Conservation (phyloP, 176 grass and related monocot species). For the Neostapfia colusana region DNA sequence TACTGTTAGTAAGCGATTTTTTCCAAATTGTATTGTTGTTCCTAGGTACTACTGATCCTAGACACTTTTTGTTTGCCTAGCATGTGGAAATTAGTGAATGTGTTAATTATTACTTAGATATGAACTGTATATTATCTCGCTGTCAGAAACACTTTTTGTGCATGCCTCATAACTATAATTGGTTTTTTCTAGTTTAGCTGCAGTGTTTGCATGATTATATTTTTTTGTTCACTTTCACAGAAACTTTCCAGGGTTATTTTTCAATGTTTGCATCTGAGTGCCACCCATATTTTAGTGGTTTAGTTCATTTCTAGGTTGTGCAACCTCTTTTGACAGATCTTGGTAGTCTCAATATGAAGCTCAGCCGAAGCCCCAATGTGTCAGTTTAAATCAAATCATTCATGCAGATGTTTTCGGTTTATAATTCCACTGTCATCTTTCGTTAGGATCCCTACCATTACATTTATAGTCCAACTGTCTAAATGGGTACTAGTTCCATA, state of each 20-base stretch:
- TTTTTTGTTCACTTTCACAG: background rate
- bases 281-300: background rate
- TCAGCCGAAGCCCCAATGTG: background rate
- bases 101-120: background rate
- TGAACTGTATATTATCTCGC: background rate
- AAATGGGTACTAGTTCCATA: background rate
- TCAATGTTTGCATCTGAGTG: background rate
- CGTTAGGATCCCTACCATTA: background rate
- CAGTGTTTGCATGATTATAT: background rate
- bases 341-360: too few relatives aligned
- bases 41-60: background rate
- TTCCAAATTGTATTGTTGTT: background rate
- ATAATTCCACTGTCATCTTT: background rate
- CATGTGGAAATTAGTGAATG: background rate
- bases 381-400: background rate
- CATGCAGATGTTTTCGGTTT: background rate
- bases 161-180: background rate
- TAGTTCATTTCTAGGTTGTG: too few relatives aligned
- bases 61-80: background rate
- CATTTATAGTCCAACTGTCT: background rate
- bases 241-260: background rate
- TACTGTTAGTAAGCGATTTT: background rate
- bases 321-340: background rate
- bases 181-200: slow-evolving; percentile 1
- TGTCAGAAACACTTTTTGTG: background rate